phyloP scores from a whole-genome alignment of 805 yeast species.

The Starmerella roubikii region DNA sequence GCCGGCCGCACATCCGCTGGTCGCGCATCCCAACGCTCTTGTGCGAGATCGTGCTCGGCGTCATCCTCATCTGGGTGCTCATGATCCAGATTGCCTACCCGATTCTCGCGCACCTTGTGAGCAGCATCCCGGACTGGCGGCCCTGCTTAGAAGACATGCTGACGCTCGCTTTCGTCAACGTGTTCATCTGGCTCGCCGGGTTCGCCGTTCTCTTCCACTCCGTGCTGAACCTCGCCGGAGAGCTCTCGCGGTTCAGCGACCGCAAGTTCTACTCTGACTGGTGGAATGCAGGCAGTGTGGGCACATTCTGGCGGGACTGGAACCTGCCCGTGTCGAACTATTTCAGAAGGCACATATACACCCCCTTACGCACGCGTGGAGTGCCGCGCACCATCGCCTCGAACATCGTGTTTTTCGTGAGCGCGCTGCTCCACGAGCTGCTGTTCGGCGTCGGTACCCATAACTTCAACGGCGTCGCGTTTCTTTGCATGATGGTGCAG shows the following conservation, averaged over 20 bases:
- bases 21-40: slow-evolving; percentile 26
- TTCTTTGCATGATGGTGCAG: slow-evolving; percentile 33
- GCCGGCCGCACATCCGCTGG: slow-evolving; percentile 24
- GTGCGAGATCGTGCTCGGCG: slow-evolving; percentile 27
- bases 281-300: slow-evolving; percentile 40
- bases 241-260: slow-evolving; percentile 33
- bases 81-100: slow-evolving; percentile 33
- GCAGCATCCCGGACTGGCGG: slow-evolving; percentile 22
- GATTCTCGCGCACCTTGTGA: slow-evolving; percentile 28
- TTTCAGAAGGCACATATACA: slow-evolving; percentile 32
- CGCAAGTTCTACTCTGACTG: slow-evolving; percentile 36
- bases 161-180: slow-evolving; percentile 30
- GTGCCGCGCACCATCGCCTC: slow-evolving; percentile 24
- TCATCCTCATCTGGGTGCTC: slow-evolving; percentile 28
- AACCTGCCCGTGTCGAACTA: slow-evolving; percentile 33
- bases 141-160: slow-evolving; percentile 26
- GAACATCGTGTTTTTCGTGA: slow-evolving; percentile 30
- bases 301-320: slow-evolving; percentile 37
- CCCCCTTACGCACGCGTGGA: slow-evolving; percentile 30
- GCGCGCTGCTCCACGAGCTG: slow-evolving; percentile 36
- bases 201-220: slow-evolving; percentile 34
- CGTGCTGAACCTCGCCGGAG: slow-evolving; percentile 33
- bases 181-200: slow-evolving; percentile 33
- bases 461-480: slow-evolving; percentile 35
- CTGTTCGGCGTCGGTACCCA: slow-evolving; percentile 36